A percentile compares a stretch with the other conserved stretches of the same genome.
Conservation (phyloP, 257 asterid genomes). For the Solanum chiquidenum region DNA sequence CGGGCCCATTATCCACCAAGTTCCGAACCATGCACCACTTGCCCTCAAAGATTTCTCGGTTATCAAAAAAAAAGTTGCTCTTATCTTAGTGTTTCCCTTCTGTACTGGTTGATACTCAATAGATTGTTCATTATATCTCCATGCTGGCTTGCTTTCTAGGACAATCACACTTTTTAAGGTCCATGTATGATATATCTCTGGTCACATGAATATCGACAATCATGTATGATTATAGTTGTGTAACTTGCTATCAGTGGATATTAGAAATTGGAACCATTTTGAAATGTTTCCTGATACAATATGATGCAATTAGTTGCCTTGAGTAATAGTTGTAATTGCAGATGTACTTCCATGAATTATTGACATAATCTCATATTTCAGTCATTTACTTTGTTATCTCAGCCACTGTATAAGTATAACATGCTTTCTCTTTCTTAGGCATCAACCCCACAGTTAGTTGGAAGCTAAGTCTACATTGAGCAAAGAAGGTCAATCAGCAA, state of each 20-base stretch:
- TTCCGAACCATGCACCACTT: not conserved
- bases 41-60: not conserved
- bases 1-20: not conserved
- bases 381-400: not conserved
- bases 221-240: not conserved
- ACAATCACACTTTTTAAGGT: not conserved
- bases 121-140: not conserved
- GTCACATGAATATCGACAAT: not conserved
- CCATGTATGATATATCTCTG: not conserved
- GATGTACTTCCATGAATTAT: not conserved
- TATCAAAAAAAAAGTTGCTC: not conserved
- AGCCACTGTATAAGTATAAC: not conserved
- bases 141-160: not conserved
- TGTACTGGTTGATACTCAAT: not conserved
- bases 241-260: not conserved
- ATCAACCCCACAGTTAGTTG: slow-evolving; percentile 46
- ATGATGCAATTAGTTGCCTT: not conserved
- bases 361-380: not conserved
- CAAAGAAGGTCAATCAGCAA: slow-evolving; percentile 40
- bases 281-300: not conserved
- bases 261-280: not conserved
- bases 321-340: not conserved
- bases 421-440: slow-evolving; percentile 22
- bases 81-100: not conserved
- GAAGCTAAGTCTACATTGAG: slow-evolving; percentile 61